Percentiles rank a stretch among this genome's conserved stretches.
phyloP scores from a whole-genome alignment of 2,329 filamentous ascomycete genomes.

The Sporothrix sp. region DNA sequence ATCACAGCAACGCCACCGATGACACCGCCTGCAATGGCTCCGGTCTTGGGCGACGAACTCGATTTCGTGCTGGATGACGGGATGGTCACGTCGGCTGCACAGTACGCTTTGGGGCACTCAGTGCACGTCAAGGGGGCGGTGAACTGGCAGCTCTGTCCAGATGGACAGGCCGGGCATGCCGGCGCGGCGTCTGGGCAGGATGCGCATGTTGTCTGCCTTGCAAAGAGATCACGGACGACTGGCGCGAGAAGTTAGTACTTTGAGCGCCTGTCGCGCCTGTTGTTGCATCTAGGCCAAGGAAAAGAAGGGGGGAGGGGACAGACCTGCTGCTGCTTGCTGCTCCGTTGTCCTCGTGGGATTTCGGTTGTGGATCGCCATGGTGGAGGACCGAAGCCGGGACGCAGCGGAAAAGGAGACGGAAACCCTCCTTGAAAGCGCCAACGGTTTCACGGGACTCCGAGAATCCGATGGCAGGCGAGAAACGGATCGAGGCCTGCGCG shows the following conservation, averaged over 20 bases:
- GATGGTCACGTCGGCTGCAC: slow-evolving; percentile 24
- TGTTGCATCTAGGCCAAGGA: not conserved
- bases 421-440: no score
- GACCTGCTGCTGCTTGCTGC: no score
- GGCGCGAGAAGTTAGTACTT: not conserved
- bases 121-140: slow-evolving; percentile 36
- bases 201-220: slow-evolving; percentile 35
- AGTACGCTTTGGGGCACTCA: slow-evolving; percentile 39
- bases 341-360: no score
- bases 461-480: no score
- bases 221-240: slow-evolving; percentile 26
- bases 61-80: slow-evolving; percentile 18
- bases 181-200: slow-evolving; percentile 34
- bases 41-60: slow-evolving; percentile 53
- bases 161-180: slow-evolving; percentile 37
- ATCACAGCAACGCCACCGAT: slow-evolving; percentile 73
- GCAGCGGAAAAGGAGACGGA: slow-evolving; percentile 8
- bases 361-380: no score
- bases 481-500: no score
- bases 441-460: no score
- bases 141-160: slow-evolving; percentile 35
- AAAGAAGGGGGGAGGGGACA: not conserved
- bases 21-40: slow-evolving; percentile 86
- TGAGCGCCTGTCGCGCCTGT: no score
- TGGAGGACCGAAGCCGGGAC: no score